A percentile compares a stretch with the other conserved stretches of the same genome.
These are phyloP conservation scores for Fusarium multiceps DNA, from an alignment of 2,329 filamentous ascomycete species.

Conservation along the genomic window DNA sequence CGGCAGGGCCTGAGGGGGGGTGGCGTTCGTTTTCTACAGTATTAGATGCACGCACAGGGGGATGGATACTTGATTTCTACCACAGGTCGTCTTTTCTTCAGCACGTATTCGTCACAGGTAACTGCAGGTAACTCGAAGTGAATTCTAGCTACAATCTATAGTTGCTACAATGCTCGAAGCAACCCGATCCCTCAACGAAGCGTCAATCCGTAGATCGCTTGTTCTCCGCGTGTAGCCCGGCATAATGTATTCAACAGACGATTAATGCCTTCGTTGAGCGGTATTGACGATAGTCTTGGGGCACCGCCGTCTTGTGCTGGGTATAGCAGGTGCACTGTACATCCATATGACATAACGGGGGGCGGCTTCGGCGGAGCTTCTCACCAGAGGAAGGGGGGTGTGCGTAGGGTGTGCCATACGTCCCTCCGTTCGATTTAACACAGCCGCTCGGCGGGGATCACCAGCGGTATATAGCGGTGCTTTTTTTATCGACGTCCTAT, in stretches of 20 bases:
- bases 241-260: neutral
- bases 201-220: neutral
- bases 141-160: neutral
- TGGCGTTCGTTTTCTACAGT: conserved; percentile 9
- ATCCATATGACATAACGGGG: conserved; percentile 37
- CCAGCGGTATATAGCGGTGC: conserved; percentile 41
- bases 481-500: conserved; percentile 15
- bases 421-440: conserved; percentile 15
- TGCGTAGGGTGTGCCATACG: conserved; percentile 18
- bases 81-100: conserved; percentile 6
- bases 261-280: conserved; percentile 3
- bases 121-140: neutral
- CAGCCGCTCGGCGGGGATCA: conserved; percentile 40
- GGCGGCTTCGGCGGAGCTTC: conserved; percentile 40
- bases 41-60: conserved; percentile 12
- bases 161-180: neutral
- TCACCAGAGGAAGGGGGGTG: conserved; percentile 31
- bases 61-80: conserved; percentile 29
- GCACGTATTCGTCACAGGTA: conserved; percentile 2
- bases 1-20: conserved; percentile 25
- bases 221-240: neutral
- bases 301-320: conserved; percentile 27
- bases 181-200: neutral
- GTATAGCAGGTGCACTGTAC: conserved; percentile 16
- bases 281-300: conserved; percentile 11